Conservation (phyloP, 108 stramenopile genomes). For the Cyclotella atomus region DNA sequence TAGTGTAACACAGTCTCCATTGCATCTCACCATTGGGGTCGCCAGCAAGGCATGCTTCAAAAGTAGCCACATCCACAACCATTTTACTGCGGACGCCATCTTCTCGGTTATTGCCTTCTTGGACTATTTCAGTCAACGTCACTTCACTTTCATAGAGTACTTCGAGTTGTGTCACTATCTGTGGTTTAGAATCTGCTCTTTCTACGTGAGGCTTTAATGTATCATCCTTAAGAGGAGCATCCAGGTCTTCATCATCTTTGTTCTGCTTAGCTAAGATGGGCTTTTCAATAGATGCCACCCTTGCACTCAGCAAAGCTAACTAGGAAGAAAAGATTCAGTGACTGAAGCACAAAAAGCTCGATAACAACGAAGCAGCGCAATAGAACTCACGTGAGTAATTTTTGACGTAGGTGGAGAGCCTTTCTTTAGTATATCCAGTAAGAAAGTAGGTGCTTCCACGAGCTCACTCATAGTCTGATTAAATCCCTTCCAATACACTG, state of each 20-base stretch:
- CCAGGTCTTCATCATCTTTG: conserved; percentile 19
- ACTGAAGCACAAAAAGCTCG: background rate
- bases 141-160: conserved; percentile 51
- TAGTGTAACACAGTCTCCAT: conserved; percentile 30
- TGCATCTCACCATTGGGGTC: conserved; percentile 42
- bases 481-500: conserved; percentile 12
- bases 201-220: conserved; percentile 22
- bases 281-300: conserved; percentile 33
- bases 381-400: conserved; percentile 20
- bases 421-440: background rate
- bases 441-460: background rate
- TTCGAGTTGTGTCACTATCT: conserved; percentile 47
- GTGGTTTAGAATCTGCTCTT: conserved; percentile 18
- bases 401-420: background rate
- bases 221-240: conserved; percentile 52
- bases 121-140: background rate
- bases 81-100: conserved; percentile 5
- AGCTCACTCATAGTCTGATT: conserved; percentile 9
- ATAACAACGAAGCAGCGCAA: background rate
- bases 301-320: conserved; percentile 48
- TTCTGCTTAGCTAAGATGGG: conserved; percentile 3
- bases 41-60: conserved; percentile 44
- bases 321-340: background rate
- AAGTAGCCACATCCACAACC: conserved; percentile 36
- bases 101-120: background rate